phyloP scores from a whole-genome alignment of 2,329 filamentous ascomycete genomes.

The Pestalotiopsis sp. region DNA sequence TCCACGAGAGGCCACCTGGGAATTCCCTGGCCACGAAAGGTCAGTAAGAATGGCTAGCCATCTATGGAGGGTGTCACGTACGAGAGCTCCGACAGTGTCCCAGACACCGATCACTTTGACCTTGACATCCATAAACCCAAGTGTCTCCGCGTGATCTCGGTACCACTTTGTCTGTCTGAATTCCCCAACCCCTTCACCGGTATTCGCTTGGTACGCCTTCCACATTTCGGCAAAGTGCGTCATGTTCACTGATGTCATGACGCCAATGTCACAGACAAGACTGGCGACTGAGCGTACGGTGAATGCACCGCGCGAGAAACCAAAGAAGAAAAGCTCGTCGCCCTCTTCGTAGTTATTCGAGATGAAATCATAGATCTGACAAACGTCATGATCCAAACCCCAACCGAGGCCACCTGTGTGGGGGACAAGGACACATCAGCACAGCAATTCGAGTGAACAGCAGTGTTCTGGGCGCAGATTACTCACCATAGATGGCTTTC shows the following conservation, averaged over 20 bases:
- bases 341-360: constrained; percentile 62
- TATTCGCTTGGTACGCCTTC: neutral
- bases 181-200: neutral
- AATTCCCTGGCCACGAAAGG: neutral
- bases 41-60: neutral
- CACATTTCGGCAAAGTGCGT: constrained; percentile 45
- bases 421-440: neutral
- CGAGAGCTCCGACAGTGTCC: constrained; percentile 45
- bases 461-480: constrained; percentile 45
- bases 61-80: neutral
- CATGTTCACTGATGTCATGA: constrained; percentile 55
- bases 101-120: constrained; percentile 52
- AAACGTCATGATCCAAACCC: constrained; percentile 42
- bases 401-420: neutral
- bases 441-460: constrained; percentile 31
- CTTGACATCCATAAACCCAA: constrained; percentile 29
- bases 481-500: neutral
- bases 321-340: constrained; percentile 58
- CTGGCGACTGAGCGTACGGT: constrained; percentile 58
- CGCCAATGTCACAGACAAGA: constrained; percentile 51
- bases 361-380: constrained; percentile 64
- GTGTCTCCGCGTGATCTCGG: neutral
- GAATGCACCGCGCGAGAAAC: constrained; percentile 61
- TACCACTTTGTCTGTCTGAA: neutral
- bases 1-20: neutral